Conservation (phyloP, 768 basidiomycete species). For the Mycena olivaceomarginata region DNA sequence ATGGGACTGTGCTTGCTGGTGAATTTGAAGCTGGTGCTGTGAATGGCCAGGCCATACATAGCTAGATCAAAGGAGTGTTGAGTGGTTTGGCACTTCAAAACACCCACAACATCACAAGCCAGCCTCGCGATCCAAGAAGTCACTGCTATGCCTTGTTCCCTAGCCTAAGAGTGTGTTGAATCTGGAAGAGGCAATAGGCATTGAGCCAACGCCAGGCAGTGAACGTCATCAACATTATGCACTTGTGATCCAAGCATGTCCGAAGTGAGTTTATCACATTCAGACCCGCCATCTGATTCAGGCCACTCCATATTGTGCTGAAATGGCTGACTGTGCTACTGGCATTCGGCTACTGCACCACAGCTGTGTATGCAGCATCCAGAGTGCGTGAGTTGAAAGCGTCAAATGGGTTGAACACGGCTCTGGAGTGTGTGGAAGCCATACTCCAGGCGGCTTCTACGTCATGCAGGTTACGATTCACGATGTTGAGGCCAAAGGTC, state of each 20-base stretch:
- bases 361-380: not conserved
- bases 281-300: not conserved
- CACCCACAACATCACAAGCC: not conserved
- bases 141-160: too few species aligned
- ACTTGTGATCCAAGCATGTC: slow-evolving; percentile 7
- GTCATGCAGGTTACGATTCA: not conserved
- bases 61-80: not conserved
- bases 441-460: not conserved
- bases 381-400: not conserved
- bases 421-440: too few species aligned
- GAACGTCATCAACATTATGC: slow-evolving; percentile 26
- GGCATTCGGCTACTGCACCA: not conserved
- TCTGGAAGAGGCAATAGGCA: not conserved
- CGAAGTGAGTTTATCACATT: not conserved
- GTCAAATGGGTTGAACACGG: too few species aligned
- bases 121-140: slow-evolving; percentile 1
- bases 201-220: slow-evolving; percentile 27
- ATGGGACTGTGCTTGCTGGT: not conserved
- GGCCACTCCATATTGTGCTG: not conserved
- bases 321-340: not conserved
- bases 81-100: not conserved
- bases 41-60: not conserved
- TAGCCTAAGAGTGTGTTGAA: not conserved
- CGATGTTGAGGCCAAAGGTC: not conserved
- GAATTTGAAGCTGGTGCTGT: not conserved